phyloP scores from a whole-genome alignment of 2,329 filamentous ascomycete genomes.

The Ascochyta pisi region DNA sequence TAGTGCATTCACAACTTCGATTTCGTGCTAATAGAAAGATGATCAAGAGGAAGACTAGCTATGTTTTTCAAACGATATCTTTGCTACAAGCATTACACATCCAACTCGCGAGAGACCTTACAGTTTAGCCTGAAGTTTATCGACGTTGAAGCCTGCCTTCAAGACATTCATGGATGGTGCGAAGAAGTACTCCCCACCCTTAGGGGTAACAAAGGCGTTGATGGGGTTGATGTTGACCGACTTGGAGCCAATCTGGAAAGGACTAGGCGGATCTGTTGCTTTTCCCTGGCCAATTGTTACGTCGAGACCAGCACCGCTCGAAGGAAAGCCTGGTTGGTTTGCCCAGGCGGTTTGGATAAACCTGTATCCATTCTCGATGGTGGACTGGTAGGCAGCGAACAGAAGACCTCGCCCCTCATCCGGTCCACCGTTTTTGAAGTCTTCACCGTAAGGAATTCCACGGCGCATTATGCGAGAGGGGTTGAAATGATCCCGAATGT shows the following conservation, averaged over 20 bases:
- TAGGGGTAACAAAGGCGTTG: conserved; percentile 14
- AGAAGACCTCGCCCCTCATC: conserved; percentile 8
- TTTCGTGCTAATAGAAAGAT: background rate
- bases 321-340: conserved; percentile 2
- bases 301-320: conserved; percentile 5
- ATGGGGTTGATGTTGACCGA: conserved; percentile 11
- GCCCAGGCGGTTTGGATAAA: conserved; percentile 16
- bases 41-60: background rate
- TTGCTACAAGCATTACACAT: background rate
- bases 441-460: conserved; percentile 15
- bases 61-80: background rate
- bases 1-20: too few relatives aligned
- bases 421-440: conserved; percentile 5
- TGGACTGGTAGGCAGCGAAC: conserved; percentile 15
- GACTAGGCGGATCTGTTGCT: conserved; percentile 1
- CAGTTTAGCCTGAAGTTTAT: conserved; percentile 1
- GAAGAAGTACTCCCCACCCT: conserved; percentile 17
- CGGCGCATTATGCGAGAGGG: conserved; percentile 13
- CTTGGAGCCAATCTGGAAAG: conserved; percentile 12
- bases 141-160: conserved; percentile 12
- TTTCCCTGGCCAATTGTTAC: conserved; percentile 12
- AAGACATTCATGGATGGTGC: conserved; percentile 12
- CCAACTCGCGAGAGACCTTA: background rate
- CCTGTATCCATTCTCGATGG: conserved; percentile 14
- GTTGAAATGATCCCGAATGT: conserved; percentile 1